phyloP scores from a whole-genome alignment of 2,329 filamentous ascomycete species.

The Trichoderma sp. region DNA sequence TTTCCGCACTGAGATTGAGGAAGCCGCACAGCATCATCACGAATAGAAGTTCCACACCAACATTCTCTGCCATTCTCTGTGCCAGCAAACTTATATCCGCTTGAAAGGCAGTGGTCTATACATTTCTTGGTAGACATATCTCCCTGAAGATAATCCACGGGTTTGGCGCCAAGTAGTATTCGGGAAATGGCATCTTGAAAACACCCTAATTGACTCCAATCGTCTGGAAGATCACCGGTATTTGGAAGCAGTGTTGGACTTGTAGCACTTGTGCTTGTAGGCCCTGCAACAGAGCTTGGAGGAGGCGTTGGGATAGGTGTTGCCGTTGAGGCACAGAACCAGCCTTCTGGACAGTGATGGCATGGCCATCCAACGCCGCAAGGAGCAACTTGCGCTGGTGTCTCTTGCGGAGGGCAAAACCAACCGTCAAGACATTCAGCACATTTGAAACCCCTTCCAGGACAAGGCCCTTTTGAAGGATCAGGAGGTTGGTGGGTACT shows the following conservation, averaged over 20 bases:
- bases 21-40: constrained; percentile 25
- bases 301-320: background rate
- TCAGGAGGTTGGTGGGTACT: constrained; percentile 5
- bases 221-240: background rate
- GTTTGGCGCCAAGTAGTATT: constrained; percentile 25
- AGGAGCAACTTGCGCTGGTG: constrained; percentile 29
- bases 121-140: constrained; percentile 50
- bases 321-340: constrained; percentile 27
- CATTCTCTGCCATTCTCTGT: constrained; percentile 51
- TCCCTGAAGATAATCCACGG: constrained; percentile 28
- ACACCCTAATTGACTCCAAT: constrained; percentile 34
- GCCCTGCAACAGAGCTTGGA: background rate
- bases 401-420: constrained; percentile 34
- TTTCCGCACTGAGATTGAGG: constrained; percentile 27
- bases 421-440: constrained; percentile 31
- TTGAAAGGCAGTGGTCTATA: constrained; percentile 43
- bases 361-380: constrained; percentile 35
- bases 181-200: constrained; percentile 30
- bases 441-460: constrained; percentile 30
- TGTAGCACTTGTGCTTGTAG: background rate
- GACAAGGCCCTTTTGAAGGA: constrained; percentile 24
- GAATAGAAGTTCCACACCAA: constrained; percentile 44
- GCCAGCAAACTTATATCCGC: constrained; percentile 45
- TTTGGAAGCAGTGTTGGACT: background rate
- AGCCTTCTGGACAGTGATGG: constrained; percentile 31